Base-by-base conservation (phyloP, 176 grass and related monocot species). In the Echinochloa phyllopogon region DNA sequence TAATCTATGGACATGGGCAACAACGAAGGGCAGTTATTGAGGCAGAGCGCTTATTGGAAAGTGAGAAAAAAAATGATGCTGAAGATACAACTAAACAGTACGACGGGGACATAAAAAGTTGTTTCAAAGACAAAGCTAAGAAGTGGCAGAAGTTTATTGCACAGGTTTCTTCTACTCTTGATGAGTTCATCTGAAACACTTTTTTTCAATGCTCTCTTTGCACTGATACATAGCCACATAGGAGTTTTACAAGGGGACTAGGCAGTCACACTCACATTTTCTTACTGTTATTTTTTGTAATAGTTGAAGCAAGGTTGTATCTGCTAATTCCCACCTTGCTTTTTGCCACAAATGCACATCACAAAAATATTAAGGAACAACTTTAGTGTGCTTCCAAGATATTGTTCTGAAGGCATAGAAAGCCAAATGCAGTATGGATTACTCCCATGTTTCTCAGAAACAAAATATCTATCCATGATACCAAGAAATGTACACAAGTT, bases 111-210 rank as follows among this genome's bases (percentile, higher is more conserved):
- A 88, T 93, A 74, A 90, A 84, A 83, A 82, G 74, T 37, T 92
- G 47, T 81, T 95, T 90, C 70, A 98, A 98, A 82, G 93, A 95
- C 75, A 93, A 92, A 91, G 92, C 91, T 69, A 93, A 95, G 85
- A 98, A 93, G 79, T 98, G 91, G 93, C 89, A 92, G 73, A 98
- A 98, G 76, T 93, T 95, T 88, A 87, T 98, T 47, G 84, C 89
- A 66, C 91, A 95, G 95, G 95, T 93, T 37, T 82, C 33, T 77
- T 85, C 33, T 84, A 76, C 18, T 82, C 61, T 57, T 73, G 20
- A 79, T 66, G 60, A 72, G 49, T 87, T 82, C 44, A 73, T 82
- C 12, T 24, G 40, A 63, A 65, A 55, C n/a, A 52, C 37, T 72
- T 81, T 3, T 75, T 36, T 23, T 69, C 56, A 57, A 0, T 44